A percentile compares a stretch with the other conserved stretches of the same genome.
Conservation (phyloP, 306 rosid species). For the Alnus glutinosa region DNA sequence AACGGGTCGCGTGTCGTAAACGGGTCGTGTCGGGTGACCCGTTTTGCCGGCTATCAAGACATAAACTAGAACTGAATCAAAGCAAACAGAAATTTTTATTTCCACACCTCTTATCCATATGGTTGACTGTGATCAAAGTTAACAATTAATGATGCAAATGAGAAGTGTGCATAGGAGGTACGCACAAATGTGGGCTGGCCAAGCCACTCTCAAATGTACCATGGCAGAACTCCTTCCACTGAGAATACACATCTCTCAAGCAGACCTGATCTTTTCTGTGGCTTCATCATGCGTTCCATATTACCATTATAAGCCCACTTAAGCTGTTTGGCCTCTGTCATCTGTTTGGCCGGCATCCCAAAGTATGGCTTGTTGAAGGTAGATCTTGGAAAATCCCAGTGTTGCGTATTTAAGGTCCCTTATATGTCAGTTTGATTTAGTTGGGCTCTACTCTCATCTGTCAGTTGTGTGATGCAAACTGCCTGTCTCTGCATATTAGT, state of each 20-base stretch:
- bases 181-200: neutral
- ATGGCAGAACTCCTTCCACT: neutral
- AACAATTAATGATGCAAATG: neutral
- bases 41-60: too few species aligned
- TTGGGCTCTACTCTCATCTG: neutral
- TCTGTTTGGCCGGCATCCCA: neutral
- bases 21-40: too few species aligned
- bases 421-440: neutral
- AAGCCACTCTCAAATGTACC: neutral
- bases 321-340: neutral
- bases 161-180: neutral
- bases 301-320: neutral
- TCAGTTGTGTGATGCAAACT: neutral
- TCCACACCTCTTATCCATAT: neutral
- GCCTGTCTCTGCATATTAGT: too few species aligned
- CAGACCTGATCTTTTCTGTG: neutral
- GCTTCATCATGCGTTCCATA: neutral
- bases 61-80: neutral
- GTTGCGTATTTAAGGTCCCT: neutral
- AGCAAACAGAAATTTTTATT: neutral
- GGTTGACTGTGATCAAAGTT: neutral
- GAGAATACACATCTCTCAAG: neutral
- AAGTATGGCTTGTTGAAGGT: neutral
- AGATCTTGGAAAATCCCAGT: neutral
- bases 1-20: too few species aligned